Evolutionary conservation across 257 asterid genomes (phyloP).

Genomic region (Solanum commersonii): DNA sequence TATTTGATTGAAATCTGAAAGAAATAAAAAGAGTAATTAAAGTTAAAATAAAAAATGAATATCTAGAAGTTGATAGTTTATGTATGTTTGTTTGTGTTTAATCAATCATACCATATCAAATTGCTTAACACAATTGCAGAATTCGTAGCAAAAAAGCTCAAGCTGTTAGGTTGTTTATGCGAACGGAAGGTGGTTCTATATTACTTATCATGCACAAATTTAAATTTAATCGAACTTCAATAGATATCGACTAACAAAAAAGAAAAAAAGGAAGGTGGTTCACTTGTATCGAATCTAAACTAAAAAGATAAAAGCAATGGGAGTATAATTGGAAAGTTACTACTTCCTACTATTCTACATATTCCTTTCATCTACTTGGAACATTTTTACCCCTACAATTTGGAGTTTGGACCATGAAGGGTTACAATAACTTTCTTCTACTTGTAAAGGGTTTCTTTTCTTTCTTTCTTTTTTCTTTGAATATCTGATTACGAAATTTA

Average conservation of each 20-base stretch:
- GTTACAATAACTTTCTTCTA: neutral
- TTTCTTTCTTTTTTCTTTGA: neutral
- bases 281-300: neutral
- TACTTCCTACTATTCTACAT: neutral
- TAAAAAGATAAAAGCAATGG: neutral
- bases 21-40: neutral
- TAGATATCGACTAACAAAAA: accelerated
- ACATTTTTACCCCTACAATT: neutral
- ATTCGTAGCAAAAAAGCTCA: neutral
- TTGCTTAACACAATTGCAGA: neutral
- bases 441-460: neutral
- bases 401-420: neutral
- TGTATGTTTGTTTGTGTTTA: neutral
- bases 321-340: neutral
- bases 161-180: neutral
- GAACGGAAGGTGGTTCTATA: neutral
- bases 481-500: neutral
- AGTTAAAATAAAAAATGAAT: neutral
- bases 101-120: neutral
- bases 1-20: neutral
- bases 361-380: neutral
- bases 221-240: neutral
- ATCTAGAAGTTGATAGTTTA: neutral
- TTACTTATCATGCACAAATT: neutral
- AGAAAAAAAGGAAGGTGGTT: neutral